These are phyloP conservation scores for Scortechinia acanthostroma DNA, from an alignment of 2,329 filamentous ascomycete genomes.

Conservation along the genomic window DNA sequence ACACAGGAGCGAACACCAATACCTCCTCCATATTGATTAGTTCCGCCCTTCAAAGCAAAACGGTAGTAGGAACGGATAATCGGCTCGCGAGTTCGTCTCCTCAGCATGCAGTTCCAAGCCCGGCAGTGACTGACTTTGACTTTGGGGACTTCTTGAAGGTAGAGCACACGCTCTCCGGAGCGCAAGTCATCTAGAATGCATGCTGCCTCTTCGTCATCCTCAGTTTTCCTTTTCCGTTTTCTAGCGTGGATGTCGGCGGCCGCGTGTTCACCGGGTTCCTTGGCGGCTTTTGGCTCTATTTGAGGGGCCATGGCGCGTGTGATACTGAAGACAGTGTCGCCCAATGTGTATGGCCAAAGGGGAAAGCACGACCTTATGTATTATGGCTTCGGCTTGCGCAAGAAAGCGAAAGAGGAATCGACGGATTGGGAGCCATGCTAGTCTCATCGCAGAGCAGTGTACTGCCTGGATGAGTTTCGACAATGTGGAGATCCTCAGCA, in stretches of 20 bases:
- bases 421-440: too few species aligned
- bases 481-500: too few species aligned
- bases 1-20: not conserved
- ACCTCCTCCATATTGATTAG: not conserved
- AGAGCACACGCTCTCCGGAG: not conserved
- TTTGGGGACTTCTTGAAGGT: not conserved
- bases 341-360: too few species aligned
- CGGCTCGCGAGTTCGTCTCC: not conserved
- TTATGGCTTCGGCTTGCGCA: too few species aligned
- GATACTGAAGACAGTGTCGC: too few species aligned
- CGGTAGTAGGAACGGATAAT: not conserved
- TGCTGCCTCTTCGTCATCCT: not conserved
- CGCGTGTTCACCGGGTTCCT: not conserved
- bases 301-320: too few species aligned
- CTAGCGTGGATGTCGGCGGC: not conserved
- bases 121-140: not conserved
- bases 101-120: not conserved
- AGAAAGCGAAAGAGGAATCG: too few species aligned
- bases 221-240: not conserved
- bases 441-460: too few species aligned
- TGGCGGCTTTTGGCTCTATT: too few species aligned
- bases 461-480: too few species aligned
- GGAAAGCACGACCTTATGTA: too few species aligned
- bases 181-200: not conserved
- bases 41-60: not conserved